These are phyloP conservation scores for Blastobotrys petasosporus DNA, from an alignment of 1,139 yeast genomes.

Conservation along the genomic window DNA sequence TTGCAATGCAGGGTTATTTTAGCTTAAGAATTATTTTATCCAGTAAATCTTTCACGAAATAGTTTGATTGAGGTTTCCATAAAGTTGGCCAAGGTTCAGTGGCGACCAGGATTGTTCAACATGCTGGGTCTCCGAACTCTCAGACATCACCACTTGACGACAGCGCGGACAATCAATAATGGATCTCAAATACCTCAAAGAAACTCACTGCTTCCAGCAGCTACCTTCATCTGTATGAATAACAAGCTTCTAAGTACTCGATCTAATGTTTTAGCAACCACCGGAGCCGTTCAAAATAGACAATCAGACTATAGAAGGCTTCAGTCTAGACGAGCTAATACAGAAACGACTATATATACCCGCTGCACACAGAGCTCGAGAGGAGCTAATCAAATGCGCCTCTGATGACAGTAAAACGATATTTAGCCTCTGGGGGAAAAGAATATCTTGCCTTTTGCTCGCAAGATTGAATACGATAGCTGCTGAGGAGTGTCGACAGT, in stretches of 20 bases:
- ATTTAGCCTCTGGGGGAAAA: slow-evolving; percentile 23
- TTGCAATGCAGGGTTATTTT: too few relatives aligned
- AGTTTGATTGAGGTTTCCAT: too few relatives aligned
- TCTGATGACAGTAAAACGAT: slow-evolving; percentile 15
- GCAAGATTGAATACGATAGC: slow-evolving; percentile 22
- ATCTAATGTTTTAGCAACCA: slow-evolving; percentile 14
- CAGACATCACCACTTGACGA: too few relatives aligned
- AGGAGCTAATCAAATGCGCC: slow-evolving; percentile 12
- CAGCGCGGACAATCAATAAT: too few relatives aligned
- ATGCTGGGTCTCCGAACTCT: background rate
- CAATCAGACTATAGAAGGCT: slow-evolving; percentile 15
- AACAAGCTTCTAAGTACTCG: background rate
- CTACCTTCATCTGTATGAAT: too few relatives aligned
- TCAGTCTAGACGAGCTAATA: slow-evolving; percentile 16
- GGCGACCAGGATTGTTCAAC: too few relatives aligned
- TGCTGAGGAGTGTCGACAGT: slow-evolving; percentile 22
- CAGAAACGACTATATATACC: slow-evolving; percentile 20
- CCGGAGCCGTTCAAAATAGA: slow-evolving; percentile 21
- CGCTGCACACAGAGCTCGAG: slow-evolving; percentile 23
- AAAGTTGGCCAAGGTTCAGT: too few relatives aligned
- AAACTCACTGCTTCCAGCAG: too few relatives aligned
- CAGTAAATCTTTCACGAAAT: too few relatives aligned
- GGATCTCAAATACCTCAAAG: too few relatives aligned
- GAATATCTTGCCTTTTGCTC: slow-evolving; percentile 21
- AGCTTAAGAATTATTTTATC: too few relatives aligned